phyloP scores from a whole-genome alignment of 148 eudicot species.

The Rheum nobile region DNA sequence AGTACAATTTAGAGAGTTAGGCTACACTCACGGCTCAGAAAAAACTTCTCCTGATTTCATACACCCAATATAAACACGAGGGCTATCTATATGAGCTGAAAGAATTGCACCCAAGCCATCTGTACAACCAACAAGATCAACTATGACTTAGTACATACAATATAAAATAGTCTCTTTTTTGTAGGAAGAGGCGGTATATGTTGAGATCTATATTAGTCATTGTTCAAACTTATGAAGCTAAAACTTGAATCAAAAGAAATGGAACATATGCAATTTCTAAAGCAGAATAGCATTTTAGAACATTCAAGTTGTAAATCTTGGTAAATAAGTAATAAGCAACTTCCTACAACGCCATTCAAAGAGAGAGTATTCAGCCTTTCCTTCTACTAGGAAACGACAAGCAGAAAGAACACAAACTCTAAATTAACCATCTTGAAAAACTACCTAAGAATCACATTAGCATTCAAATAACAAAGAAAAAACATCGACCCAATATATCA shows the following conservation, averaged over 20 bases:
- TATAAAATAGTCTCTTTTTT: background rate
- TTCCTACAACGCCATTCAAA: background rate
- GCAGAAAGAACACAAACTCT: background rate
- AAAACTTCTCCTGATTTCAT: constrained; percentile 95
- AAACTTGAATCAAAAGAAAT: background rate
- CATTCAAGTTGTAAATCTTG: background rate
- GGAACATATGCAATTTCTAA: background rate
- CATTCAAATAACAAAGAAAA: no score
- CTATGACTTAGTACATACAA: background rate
- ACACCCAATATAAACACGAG: constrained; percentile 80
- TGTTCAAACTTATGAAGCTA: background rate
- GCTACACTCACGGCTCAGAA: constrained; percentile 59
- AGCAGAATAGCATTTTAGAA: background rate
- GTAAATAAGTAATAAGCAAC: background rate
- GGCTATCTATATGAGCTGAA: constrained; percentile 52
- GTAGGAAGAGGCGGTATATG: no score
- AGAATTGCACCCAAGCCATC: constrained; percentile 68
- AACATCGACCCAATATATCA: no score
- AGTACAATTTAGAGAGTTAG: background rate
- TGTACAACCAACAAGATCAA: constrained; percentile 17
- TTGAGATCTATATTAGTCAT: background rate
- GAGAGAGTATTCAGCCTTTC: background rate
- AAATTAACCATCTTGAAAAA: no score
- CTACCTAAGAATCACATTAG: no score
- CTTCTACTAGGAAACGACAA: background rate